A percentile compares a stretch with the other conserved stretches of the same genome.
Conservation (phyloP, 768 basidiomycete species). For the Kwoniella dejecticola region DNA sequence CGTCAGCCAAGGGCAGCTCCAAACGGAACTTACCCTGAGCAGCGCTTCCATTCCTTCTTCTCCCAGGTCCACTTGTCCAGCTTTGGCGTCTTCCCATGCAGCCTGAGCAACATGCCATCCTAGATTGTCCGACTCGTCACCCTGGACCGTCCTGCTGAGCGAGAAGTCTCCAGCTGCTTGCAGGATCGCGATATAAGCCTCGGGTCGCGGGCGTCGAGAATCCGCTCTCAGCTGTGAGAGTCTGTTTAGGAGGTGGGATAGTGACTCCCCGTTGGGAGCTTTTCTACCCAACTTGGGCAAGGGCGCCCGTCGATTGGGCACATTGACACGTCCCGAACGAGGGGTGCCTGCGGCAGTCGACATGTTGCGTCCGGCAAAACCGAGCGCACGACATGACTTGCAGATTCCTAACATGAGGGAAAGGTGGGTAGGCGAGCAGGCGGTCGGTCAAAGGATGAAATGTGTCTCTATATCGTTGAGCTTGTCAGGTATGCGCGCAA, state of each 20-base stretch:
- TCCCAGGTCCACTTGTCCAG: constrained; percentile 35
- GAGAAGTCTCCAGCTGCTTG: constrained; percentile 35
- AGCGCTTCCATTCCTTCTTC: constrained; percentile 64
- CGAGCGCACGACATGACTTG: background rate
- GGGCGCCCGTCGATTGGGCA: constrained; percentile 5
- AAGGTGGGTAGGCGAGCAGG: background rate
- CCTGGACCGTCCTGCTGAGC: constrained; percentile 1
- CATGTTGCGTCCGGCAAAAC: background rate
- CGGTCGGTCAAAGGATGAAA: background rate
- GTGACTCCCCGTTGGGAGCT: constrained; percentile 3
- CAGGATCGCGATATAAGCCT: constrained; percentile 35
- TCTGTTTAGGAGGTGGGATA: constrained; percentile 23
- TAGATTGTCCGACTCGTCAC: constrained; percentile 10
- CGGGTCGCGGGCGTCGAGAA: constrained; percentile 21
- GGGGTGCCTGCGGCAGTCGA: background rate
- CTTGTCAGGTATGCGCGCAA: too few species aligned
- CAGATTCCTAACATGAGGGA: constrained; percentile 10
- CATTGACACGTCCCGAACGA: background rate
- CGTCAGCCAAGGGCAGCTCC: constrained; percentile 4
- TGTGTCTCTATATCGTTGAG: background rate
- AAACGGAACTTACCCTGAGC: constrained; percentile 60
- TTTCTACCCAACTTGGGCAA: constrained; percentile 17
- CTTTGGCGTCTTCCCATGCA: constrained; percentile 38
- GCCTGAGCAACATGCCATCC: constrained; percentile 32
- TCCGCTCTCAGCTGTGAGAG: constrained; percentile 17